Evolutionary conservation across 164 flowering plant species (phyloP).

Genomic region (Vitis amurensis): DNA sequence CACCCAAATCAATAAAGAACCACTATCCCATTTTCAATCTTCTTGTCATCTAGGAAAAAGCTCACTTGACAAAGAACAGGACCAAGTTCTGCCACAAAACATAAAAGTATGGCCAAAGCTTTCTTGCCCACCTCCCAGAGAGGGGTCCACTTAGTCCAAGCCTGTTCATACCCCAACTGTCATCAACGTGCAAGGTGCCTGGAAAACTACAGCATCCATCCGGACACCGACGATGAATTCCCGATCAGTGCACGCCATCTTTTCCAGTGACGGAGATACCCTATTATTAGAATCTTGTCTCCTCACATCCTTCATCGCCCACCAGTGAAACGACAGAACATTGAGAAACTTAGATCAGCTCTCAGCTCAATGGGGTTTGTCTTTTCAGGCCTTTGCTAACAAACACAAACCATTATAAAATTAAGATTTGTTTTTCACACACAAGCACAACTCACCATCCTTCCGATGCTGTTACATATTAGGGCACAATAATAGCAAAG

Average conservation of each 20-base stretch:
- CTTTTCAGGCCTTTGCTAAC: conserved; percentile 46
- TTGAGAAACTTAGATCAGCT: conserved; percentile 41
- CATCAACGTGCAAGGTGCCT: conserved; percentile 20
- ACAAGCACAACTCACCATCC: too few species aligned
- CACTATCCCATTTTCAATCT: too few species aligned
- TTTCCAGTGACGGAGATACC: conserved; percentile 29
- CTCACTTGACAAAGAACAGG: not conserved
- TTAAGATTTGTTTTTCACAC: too few species aligned
- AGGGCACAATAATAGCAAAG: too few species aligned
- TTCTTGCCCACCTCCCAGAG: not conserved
- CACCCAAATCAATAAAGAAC: too few species aligned
- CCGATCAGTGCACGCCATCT: conserved; percentile 8
- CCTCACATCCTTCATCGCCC: conserved; percentile 34
- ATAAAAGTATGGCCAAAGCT: conserved; percentile 8
- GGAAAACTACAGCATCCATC: conserved; percentile 24
- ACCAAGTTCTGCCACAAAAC: not conserved
- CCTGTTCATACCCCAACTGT: conserved; percentile 40
- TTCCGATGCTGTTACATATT: too few species aligned
- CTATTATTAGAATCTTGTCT: conserved; percentile 44
- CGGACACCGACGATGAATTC: conserved; percentile 11
- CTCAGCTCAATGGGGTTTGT: conserved; percentile 44
- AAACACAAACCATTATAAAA: too few species aligned
- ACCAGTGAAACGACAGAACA: conserved; percentile 25
- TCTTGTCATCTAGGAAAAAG: too few species aligned
- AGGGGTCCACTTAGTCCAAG: not conserved